Base-by-base conservation (phyloP, 176 grass and related monocot genomes). In the Sorghum bicolor region DNA sequence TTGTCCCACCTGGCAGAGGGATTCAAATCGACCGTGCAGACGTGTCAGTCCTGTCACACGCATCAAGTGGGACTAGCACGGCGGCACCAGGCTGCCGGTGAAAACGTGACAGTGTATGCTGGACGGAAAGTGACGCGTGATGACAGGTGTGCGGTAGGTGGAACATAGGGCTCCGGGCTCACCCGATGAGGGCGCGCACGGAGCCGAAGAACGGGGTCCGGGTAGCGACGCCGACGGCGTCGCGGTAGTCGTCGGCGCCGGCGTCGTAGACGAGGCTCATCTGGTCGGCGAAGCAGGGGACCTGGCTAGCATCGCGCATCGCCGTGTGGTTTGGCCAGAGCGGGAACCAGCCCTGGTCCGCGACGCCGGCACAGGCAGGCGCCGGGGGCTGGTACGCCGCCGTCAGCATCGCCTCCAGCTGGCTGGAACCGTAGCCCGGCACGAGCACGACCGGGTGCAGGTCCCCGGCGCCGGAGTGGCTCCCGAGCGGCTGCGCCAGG, bases 191-290 rank as follows among this genome's bases (percentile, higher is more conserved):
- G 61, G 75, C 80, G 57, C 66, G 53, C 28, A 83, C 67, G 39
- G 93, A 95, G 40, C 82, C 82, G 41, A 95, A 95, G 66, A 53
- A 86, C 7, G 93, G 93, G 34, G 85, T 80, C 31, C 88, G 72
- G 26, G 88, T 89, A 3, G 74, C 52, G 29, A 96, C 88, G 65
- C 93, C 90, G 86, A 44, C 83, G 12, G 14, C 80, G 75, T 93
- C 87, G 37, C 75, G 41, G 83, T 91, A 96, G 81, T 96, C 93
- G 76, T 87, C 88, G 83, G 80, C 65, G 72, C 57, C 78, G 67
- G 75, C 28, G 41, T 91, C 82, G 88, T 93, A 96, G 77, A 83
- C 48, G 70, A 96, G 48, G 50, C 55, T 89, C 88, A 96, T 86
- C 80, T 85, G 67, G 79, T 91, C 88, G 4, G 72, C 86, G 82